Evolutionary conservation across 768 basidiomycete genomes (phyloP), one percentile per base, ranked within the genome.

Genomic region (Boletus subparvulus): DNA sequence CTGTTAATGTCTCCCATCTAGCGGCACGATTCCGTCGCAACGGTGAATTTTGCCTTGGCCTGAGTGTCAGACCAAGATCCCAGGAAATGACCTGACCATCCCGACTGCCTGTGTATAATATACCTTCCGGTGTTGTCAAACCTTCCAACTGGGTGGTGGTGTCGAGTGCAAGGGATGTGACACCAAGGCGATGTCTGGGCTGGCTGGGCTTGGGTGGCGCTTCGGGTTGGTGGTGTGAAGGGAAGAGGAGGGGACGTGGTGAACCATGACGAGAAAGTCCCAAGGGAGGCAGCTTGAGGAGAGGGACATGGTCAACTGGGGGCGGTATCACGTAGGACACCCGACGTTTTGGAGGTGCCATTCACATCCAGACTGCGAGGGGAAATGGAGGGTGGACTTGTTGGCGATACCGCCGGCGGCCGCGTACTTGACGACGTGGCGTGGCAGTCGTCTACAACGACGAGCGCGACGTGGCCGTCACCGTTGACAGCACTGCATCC

Each of bases 301-400:
- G 79, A 17, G 86, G 87, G 24, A 86, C 80, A 4, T 80, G 75
- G 13, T 82, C 80, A 1, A 76, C 61, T 12, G 94, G 87, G 2
- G 88, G 77, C 4, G 93, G 91, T 37, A 97, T 83, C 52, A 94
- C 86, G 70, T 95, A 97, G 52, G 94, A 94, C 30, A 97, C 84
- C 65, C 94, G 81, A 60, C 85, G 80, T 67, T 81, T 78, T 55
- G 80, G 67, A 54, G 82, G 82, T 49, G 74, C 69, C 78, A 78
- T 69, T 61, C 60, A 69, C 66, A 69, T 67, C 40, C 62, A 67
- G 57, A 47, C 49, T 42, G 37, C 24, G 19, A 21, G 39, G 26
- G 19, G 43, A 36, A 35, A 35, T 13, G 43, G 39, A 45, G 35
- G 46, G 30, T 55, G 59, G 37, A 32, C 21, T 36, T 37, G 50